These are phyloP conservation scores for Chrysochromulina parva DNA, from an alignment of 78 protist species.

Conservation along the genomic window DNA sequence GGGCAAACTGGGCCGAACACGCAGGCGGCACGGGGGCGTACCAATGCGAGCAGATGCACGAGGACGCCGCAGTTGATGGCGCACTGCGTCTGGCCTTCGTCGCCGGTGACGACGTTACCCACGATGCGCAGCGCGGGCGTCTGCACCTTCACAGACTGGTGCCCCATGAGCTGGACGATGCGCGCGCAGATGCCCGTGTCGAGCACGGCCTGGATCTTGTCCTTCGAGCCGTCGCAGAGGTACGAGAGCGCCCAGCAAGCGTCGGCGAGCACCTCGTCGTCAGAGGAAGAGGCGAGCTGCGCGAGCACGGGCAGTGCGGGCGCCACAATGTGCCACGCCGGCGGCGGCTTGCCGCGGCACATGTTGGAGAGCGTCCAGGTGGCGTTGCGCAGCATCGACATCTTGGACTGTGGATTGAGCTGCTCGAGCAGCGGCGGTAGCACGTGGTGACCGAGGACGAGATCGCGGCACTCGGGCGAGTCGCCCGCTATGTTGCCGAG, in stretches of 20 bases:
- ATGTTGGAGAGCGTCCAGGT: slow-evolving; percentile 96
- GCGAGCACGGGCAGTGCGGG: slow-evolving; percentile 67
- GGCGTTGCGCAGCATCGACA: slow-evolving; percentile 90
- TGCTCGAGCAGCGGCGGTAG: slow-evolving; percentile 70
- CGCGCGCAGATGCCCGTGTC: slow-evolving; percentile 74
- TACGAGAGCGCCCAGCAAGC: slow-evolving; percentile 97
- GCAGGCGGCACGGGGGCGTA: too few species aligned
- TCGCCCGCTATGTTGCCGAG: slow-evolving; percentile 99
- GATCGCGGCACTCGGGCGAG: slow-evolving; percentile 81
- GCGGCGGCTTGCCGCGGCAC: slow-evolving; percentile 95
- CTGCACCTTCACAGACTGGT: slow-evolving; percentile 63
- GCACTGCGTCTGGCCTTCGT: slow-evolving; percentile 94
- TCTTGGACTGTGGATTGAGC: slow-evolving; percentile 33
- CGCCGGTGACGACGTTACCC: slow-evolving; percentile 98
- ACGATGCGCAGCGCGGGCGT: slow-evolving; percentile 94
- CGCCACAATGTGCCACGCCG: slow-evolving; percentile 40
- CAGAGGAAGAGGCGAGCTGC: slow-evolving; percentile 63
- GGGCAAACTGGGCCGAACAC: too few species aligned
- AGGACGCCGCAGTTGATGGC: slow-evolving; percentile 75
- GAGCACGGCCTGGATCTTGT: slow-evolving; percentile 80
- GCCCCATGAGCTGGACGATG: slow-evolving; percentile 83
- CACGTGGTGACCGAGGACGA: slow-evolving; percentile 65
- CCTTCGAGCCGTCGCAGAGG: slow-evolving; percentile 92
- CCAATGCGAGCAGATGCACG: slow-evolving; percentile 47
- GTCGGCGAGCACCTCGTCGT: slow-evolving; percentile 90